A percentile compares a stretch with the other conserved stretches of the same genome.
phyloP scores from a whole-genome alignment of 2,329 filamentous ascomycete genomes.

The Penicillium polonicum region DNA sequence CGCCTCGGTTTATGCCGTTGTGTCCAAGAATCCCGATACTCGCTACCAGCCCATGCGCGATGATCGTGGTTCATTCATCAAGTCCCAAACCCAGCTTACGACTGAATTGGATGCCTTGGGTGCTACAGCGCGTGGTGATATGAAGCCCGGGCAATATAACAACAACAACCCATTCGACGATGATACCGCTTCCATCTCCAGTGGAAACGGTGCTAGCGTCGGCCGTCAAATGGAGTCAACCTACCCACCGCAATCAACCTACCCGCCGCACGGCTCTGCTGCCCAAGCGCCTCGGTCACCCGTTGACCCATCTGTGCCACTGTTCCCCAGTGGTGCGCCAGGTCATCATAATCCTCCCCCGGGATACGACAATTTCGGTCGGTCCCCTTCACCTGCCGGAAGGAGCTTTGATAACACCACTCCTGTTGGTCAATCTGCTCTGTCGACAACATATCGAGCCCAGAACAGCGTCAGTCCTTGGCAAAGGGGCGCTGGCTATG shows the following conservation, averaged over 20 bases:
- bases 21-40: slow-evolving; percentile 90
- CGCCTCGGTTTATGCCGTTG: slow-evolving; percentile 73
- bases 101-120: slow-evolving; percentile 89
- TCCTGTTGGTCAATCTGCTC: slow-evolving; percentile 35
- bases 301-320: slow-evolving; percentile 47
- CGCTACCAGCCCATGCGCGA: slow-evolving; percentile 96
- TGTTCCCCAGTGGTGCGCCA: slow-evolving; percentile 47
- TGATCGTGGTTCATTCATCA: slow-evolving; percentile 95
- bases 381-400: slow-evolving; percentile 35
- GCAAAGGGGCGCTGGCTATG: slow-evolving; percentile 65
- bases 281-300: slow-evolving; percentile 50
- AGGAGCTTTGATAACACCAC: slow-evolving; percentile 32
- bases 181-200: slow-evolving; percentile 67
- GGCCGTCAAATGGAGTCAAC: slow-evolving; percentile 41
- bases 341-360: slow-evolving; percentile 42
- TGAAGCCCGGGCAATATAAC: slow-evolving; percentile 58
- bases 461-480: slow-evolving; percentile 61
- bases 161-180: slow-evolving; percentile 64
- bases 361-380: slow-evolving; percentile 34
- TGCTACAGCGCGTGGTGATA: slow-evolving; percentile 80
- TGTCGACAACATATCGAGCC: slow-evolving; percentile 38
- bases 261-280: slow-evolving; percentile 30
- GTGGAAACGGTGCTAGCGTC: slow-evolving; percentile 49
- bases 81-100: slow-evolving; percentile 81
- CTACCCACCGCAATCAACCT: slow-evolving; percentile 23